phyloP scores from a whole-genome alignment of 73 alveolate species.

The Paramecium primaurelia region DNA sequence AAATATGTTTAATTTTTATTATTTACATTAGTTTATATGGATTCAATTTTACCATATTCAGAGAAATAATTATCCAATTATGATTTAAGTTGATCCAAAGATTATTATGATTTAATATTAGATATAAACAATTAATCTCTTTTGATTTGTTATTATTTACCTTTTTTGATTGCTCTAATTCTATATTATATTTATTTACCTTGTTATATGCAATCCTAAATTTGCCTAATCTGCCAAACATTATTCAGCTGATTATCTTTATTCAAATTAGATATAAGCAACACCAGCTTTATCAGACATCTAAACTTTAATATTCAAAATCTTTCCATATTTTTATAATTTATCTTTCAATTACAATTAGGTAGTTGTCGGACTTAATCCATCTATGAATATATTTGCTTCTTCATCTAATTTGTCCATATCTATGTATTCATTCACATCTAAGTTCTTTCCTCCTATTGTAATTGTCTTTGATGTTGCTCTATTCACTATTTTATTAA shows the following conservation, averaged over 20 bases:
- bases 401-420: constrained; percentile 33
- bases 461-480: neutral
- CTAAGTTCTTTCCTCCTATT: neutral
- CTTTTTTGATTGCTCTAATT: neutral
- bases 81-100: neutral
- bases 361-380: neutral
- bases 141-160: neutral
- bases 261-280: constrained; percentile 11
- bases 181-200: neutral
- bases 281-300: constrained; percentile 53
- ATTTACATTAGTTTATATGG: neutral
- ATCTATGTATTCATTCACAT: neutral
- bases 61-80: neutral
- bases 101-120: neutral
- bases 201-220: neutral
- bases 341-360: neutral
- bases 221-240: constrained; percentile 27
- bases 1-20: neutral
- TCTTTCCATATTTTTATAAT: neutral
- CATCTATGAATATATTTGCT: constrained; percentile 35
- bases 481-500: neutral
- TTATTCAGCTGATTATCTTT: constrained; percentile 1
- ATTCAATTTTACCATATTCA: neutral
- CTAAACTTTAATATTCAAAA: neutral
- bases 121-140: neutral